Conservation (phyloP, 306 rosid species). For the Crataegus laevigata region DNA sequence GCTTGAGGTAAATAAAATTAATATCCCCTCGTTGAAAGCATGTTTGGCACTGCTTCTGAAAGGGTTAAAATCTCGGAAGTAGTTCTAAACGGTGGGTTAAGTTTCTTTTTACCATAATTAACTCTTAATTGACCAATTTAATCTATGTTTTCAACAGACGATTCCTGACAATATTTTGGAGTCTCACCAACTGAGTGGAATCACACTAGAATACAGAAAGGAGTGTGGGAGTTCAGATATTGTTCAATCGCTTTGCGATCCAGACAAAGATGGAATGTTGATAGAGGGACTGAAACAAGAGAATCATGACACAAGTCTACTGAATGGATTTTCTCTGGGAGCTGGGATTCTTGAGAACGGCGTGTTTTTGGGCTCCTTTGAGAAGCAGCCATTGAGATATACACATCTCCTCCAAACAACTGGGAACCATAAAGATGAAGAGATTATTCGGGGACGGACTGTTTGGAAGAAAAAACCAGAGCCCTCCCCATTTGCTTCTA, state of each 20-base stretch:
- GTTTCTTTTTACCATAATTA: not conserved
- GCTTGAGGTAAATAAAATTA: constrained; percentile 61
- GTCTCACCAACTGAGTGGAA: constrained; percentile 56
- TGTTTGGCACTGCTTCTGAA: not conserved
- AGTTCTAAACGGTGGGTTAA: not conserved
- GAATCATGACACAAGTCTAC: constrained; percentile 27
- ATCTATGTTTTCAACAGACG: constrained; percentile 36
- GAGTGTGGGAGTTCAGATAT: constrained; percentile 75
- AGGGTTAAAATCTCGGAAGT: not conserved
- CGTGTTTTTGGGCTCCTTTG: constrained; percentile 50
- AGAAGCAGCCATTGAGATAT: constrained; percentile 43
- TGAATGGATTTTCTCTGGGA: constrained; percentile 58
- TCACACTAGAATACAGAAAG: constrained; percentile 68
- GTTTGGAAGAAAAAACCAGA: constrained; percentile 61
- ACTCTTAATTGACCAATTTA: not conserved
- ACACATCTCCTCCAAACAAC: constrained; percentile 66
- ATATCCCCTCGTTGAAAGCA: not conserved
- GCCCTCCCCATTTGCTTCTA: constrained; percentile 40
- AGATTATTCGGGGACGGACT: constrained; percentile 85
- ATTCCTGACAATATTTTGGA: constrained; percentile 63
- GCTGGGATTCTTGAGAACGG: constrained; percentile 52
- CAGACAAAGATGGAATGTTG: constrained; percentile 57
- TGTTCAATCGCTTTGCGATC: constrained; percentile 75
- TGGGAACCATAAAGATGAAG: constrained; percentile 50
- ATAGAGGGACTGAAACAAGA: constrained; percentile 36